Evolutionary conservation across 2,329 filamentous ascomycete species (phyloP), one percentile per base, ranked within the genome.

Genomic region (Amphichorda felina): DNA sequence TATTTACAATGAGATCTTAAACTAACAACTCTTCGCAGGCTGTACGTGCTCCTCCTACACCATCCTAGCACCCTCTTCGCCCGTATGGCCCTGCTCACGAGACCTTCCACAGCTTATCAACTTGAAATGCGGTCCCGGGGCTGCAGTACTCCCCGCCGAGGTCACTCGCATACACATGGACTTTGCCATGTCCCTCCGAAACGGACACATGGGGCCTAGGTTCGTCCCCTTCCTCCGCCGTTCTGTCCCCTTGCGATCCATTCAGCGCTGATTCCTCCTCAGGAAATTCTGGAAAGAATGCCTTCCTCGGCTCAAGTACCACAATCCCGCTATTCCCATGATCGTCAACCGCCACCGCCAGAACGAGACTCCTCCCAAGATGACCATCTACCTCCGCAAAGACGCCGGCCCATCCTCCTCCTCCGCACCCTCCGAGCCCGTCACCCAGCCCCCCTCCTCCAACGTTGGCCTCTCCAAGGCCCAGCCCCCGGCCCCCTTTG

Each of bases 211-310:
- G 54, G 83, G 84, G 33, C 70, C 82, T 39, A 76, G 74, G 83
- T 88, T 66, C 42, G 64, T 49, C 22, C 14, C 21, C 31, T 22
- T 31, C 16, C 30, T 19, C 17, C 19, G 26, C 11, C 30, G 15
- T 24, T 17, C 30, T 22, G 9, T 22, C 4, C 11, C 16, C n/a
- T 30, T 30, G 8, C 30, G 15, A 30, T 7, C 2, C 27, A 30
- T 14, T 11, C 6, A 14, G 34, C 10, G 17, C 6, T 30, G 26
- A 32, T 32, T 14, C 15, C n/a, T 17, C 33, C 17, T 16, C 15
- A 94, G 88, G 51, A 85, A 85, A 64, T 95, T 98, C 71, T 94
- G 86, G 84, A 76, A 73, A 43, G 67, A 79, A 41, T 81, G 78
- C 54, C 77, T 96, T 33, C 84, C 85, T 16, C 76, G 85, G 38